Base-by-base conservation (phyloP, 2,329 filamentous ascomycete species). In the Coniochaeta sp. region DNA sequence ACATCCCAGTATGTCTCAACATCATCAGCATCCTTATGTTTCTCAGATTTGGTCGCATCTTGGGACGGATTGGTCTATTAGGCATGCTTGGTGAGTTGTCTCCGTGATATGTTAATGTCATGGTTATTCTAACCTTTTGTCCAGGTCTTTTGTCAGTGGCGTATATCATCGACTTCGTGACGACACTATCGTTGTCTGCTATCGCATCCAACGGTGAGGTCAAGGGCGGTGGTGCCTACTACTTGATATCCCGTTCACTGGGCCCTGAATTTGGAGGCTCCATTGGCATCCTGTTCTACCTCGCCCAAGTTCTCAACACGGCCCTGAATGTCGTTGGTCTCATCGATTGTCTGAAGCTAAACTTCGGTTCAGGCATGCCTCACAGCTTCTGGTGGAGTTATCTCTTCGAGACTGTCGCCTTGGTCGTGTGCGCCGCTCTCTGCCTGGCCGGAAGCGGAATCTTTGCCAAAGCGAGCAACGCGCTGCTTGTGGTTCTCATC, bases 21-120 rank as follows among this genome's bases (percentile, higher is more conserved):
- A 90, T 95, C 38, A 72, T 95, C 58, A 92, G 88, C 60, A 95
- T 95, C 67, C 78, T 95, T 55, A 95, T 95, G 89, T 95, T 95
- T 70, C 75, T 95, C 60, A 82, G 90, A 20, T 95, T 95, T 66
- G 89, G 90, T 20, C 84, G 90, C 60, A 88, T 95, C 52, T 74
- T 95, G 20, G 90, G 89, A 8, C 86, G 92, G 63, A 79, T 86
- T 56, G 90, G 90, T 20, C 74, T 95, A 42, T 57, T 92, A 40
- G 90, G 89, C 48, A 94, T 91, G 67, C 73, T 95, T 64, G 86
- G 87, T 88, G 72, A 66, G 75, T 64, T 33, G n/a, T 42, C 4
- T 42, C 18, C 5, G n/a, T 42, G 4, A n/a, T n/a, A n/a, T n/a
- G n/a, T n/a, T n/a, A 58, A 46, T 42, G 38, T 49, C 53, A n/a